phyloP scores from a whole-genome alignment of 805 yeast species.

The Kodamaea laetipori region DNA sequence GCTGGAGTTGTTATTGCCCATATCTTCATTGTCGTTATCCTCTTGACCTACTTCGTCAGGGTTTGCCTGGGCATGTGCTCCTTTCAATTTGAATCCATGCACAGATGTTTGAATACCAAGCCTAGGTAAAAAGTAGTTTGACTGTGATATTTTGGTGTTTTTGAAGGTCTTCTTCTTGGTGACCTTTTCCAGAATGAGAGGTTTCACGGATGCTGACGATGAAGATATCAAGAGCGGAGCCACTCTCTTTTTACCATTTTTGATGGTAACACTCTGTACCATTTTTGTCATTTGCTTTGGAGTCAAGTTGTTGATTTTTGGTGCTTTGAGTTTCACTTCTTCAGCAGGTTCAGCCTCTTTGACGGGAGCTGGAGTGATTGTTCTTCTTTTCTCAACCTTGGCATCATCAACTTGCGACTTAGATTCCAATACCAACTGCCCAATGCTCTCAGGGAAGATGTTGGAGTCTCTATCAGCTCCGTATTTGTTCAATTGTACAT shows the following conservation, averaged over 20 bases:
- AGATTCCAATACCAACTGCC: slow-evolving; percentile 74
- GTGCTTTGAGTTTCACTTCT: background rate
- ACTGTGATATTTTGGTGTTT: slow-evolving; percentile 41
- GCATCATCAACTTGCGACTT: slow-evolving; percentile 26
- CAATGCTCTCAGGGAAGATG: slow-evolving; percentile 84
- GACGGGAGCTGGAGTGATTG: slow-evolving; percentile 1
- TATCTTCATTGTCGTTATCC: slow-evolving; percentile 54
- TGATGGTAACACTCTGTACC: slow-evolving; percentile 56
- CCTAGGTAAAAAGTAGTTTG: slow-evolving; percentile 57
- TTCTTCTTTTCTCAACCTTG: slow-evolving; percentile 2
- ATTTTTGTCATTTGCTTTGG: slow-evolving; percentile 18
- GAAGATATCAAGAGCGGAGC: slow-evolving; percentile 66
- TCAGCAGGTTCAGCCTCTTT: background rate
- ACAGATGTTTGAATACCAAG: slow-evolving; percentile 66
- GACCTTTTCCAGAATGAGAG: slow-evolving; percentile 16
- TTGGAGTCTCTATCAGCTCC: slow-evolving; percentile 87
- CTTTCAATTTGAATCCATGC: slow-evolving; percentile 48
- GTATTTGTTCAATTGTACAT: slow-evolving; percentile 71
- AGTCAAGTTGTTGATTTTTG: slow-evolving; percentile 9
- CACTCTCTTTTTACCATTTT: slow-evolving; percentile 76
- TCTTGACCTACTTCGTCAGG: slow-evolving; percentile 28
- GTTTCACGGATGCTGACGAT: slow-evolving; percentile 26
- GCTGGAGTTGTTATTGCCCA: slow-evolving; percentile 29
- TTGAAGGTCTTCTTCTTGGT: slow-evolving; percentile 23
- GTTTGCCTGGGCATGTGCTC: slow-evolving; percentile 13